phyloP scores from a whole-genome alignment of 331 rosid genomes.

The Cydonia oblonga region DNA sequence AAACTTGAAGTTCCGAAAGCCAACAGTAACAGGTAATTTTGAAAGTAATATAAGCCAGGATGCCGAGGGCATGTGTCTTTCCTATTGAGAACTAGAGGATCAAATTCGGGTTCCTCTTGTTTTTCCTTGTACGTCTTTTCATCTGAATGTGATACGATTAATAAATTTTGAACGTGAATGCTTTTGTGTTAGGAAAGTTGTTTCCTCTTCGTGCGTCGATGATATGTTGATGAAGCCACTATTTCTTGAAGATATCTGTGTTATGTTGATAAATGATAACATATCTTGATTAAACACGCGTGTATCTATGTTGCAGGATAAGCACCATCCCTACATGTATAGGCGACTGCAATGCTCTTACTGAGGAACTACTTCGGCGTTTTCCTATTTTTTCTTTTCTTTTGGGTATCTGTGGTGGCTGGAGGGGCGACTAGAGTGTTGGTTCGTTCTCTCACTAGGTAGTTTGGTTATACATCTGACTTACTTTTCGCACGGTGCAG shows the following conservation, averaged over 20 bases:
- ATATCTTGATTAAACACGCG: not conserved
- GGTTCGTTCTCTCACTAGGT: not conserved
- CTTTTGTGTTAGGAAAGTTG: not conserved
- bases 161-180: too few relatives aligned
- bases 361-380: slow-evolving; percentile 42
- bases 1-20: slow-evolving; percentile 45
- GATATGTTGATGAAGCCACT: not conserved
- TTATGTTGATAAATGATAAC: not conserved
- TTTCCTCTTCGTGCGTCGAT: not conserved
- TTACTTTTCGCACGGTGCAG: slow-evolving; percentile 23
- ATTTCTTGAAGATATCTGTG: not conserved
- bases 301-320: slow-evolving; percentile 46
- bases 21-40: slow-evolving; percentile 61
- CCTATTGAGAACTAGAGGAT: not conserved
- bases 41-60: not conserved
- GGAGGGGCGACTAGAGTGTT: not conserved
- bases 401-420: not conserved
- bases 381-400: not conserved
- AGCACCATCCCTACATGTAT: slow-evolving; percentile 33
- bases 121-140: not conserved
- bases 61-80: not conserved
- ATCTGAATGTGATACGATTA: too few relatives aligned
- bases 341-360: slow-evolving; percentile 66
- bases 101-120: not conserved
- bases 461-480: not conserved